Evolutionary conservation across 768 basidiomycete genomes (phyloP), one percentile per base, ranked within the genome.

Genomic region (Calocera viscosa): DNA sequence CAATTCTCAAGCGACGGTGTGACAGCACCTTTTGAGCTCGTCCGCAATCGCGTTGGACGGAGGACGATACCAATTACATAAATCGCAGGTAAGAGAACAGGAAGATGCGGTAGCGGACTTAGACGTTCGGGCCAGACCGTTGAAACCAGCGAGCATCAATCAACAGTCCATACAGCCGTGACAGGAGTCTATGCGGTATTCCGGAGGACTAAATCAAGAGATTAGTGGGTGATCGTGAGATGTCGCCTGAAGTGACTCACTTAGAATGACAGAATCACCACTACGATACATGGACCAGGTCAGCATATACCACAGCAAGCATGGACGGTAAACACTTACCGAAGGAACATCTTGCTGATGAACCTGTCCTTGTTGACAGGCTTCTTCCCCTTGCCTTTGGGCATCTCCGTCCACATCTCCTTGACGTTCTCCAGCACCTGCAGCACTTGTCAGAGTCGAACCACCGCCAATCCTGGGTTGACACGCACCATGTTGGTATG

Each of bases 361-460:
- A 98, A 99, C 63, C 96, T 84, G 78, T 98, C 96, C 79, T 98
- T 98, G 82, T 98, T 98, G 67, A 98, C 87, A 7, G 96, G 91
- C 75, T 97, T 98, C 81, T 96, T 97, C 75, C 93, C 93, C 80
- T 98, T 98, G 41, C 93, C 94, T 78, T 97, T 98, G 22, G 96
- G 96, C 60, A 87, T 77, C 76, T 99, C 96, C 24, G 94, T 97
- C 96, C 96, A 98, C 95, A 98, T 98, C 93, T 97, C 94, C 77
- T 98, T 98, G 63, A 96, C 94, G 74, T 97, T 98, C 79, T 98
- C 95, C 68, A 97, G 82, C 19, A 95, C 93, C 92, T 94, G 69
- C 0, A 53, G 33, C 16, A 33, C 66, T 60, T 69, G 67, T 22
- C 26, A 22, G 70, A 66, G 65, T 66, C 66, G 60, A 17, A 41